Percentiles rank a stretch among this genome's conserved stretches.
phyloP scores from a whole-genome alignment of 805 yeast species.

The Hanseniaspora vineae region DNA sequence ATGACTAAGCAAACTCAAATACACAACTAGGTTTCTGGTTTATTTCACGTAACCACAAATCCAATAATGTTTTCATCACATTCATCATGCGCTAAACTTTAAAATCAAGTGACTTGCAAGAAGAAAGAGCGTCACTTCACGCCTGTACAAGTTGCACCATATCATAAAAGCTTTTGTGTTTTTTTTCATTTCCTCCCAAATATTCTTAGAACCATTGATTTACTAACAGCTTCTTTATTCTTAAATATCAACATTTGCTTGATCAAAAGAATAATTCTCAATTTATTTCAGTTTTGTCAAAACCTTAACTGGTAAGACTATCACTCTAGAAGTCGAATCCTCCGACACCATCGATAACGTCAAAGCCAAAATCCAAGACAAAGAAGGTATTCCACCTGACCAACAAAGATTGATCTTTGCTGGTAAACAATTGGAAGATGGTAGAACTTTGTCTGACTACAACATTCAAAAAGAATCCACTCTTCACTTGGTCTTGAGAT shows the following conservation, averaged over 20 bases:
- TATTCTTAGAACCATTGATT: neutral
- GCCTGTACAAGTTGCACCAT: too few species aligned
- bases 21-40: too few species aligned
- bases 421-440: conserved; percentile 99
- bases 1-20: too few species aligned
- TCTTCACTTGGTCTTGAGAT: conserved; percentile 87
- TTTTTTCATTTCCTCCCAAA: too few species aligned
- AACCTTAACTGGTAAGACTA: conserved; percentile 84
- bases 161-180: too few species aligned
- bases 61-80: too few species aligned
- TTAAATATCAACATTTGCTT: neutral
- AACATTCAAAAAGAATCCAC: conserved; percentile 99
- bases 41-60: too few species aligned
- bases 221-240: conserved; percentile 10
- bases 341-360: conserved; percentile 98
- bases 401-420: conserved; percentile 99
- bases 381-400: conserved; percentile 99
- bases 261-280: neutral
- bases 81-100: too few species aligned
- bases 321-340: conserved; percentile 97
- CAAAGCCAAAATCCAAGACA: conserved; percentile 97
- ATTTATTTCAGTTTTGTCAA: conserved; percentile 46
- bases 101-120: too few species aligned
- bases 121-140: too few species aligned
- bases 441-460: conserved; percentile 98